Base-by-base conservation (phyloP, 176 grass and related monocot genomes). In the Alloteropsis semialata region DNA sequence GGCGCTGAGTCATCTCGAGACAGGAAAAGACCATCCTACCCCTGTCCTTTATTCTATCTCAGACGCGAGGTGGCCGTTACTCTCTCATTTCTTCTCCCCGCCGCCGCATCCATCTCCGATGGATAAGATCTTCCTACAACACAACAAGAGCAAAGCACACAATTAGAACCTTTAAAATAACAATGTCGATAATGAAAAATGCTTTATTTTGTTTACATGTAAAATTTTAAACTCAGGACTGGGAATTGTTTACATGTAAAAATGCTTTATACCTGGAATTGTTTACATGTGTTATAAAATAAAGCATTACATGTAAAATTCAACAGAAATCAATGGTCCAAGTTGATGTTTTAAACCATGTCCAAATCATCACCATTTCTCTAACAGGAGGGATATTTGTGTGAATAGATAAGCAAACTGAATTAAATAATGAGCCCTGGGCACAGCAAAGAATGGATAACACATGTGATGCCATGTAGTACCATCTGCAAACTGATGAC, bases 81-180 rank as follows among this genome's bases (percentile, higher is more conserved):
- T n/a, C n/a, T n/a, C n/a, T n/a, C n/a, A n/a, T n/a, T n/a, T n/a
- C n/a, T n/a, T n/a, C n/a, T n/a, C n/a, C n/a, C n/a, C n/a, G n/a
- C n/a, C n/a, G n/a, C n/a, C n/a, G n/a, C 92, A 73, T 93, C 90
- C 92, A 98, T 95, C 68, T n/a, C n/a, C 76, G 71, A 28, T 61
- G 65, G 83, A 98, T 98, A 65, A 95, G 77, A 81, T 93, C 96
- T 49, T 95, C 96, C 96, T 98, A 85, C 91, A 87, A 30, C 57
- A 86, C 16, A 72, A 62, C 3, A 83, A 85, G 53, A 75, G 66
- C 15, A 81, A 72, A 79, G 30, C 13, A 76, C 56, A 10, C 0
- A 5, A 34, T 81, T 43, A 91, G 43, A 73, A 76, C 38, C 63
- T 75, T 21, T 29, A 14, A 74, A 37, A n/a, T 32, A 74, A 54